These are phyloP conservation scores for Komagataella mondaviorum DNA, from an alignment of 805 yeast species.

Conservation along the genomic window DNA sequence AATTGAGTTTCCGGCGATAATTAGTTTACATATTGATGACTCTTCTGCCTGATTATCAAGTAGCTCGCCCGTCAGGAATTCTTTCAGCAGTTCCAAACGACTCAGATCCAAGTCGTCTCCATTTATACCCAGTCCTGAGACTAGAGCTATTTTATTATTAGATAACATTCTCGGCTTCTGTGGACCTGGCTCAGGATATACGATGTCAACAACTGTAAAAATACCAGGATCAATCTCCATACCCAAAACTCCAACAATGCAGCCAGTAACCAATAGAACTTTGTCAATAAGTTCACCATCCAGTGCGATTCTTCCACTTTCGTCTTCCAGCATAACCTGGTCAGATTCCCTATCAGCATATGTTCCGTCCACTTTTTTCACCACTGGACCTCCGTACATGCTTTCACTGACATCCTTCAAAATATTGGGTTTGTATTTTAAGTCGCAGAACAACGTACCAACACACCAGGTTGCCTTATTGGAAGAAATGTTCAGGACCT, in stretches of 20 bases:
- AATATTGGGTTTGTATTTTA: constrained; percentile 77
- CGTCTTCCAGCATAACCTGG: constrained; percentile 75
- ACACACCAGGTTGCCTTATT: constrained; percentile 65
- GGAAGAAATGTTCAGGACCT: constrained; percentile 48
- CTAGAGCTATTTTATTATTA: constrained; percentile 43
- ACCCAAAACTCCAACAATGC: constrained; percentile 78
- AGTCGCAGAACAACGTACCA: constrained; percentile 78
- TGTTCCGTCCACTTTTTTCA: constrained; percentile 18
- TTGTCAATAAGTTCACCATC: constrained; percentile 48
- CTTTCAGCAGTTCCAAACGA: constrained; percentile 45
- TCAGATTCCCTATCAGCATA: constrained; percentile 46
- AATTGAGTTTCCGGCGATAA: constrained; percentile 63
- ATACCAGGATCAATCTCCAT: constrained; percentile 74
- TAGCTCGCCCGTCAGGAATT: constrained; percentile 60
- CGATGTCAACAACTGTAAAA: constrained; percentile 72
- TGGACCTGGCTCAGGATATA: constrained; percentile 52
- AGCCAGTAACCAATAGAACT: constrained; percentile 71
- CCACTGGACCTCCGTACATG: constrained; percentile 34
- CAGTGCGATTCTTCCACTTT: constrained; percentile 72
- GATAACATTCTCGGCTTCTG: constrained; percentile 25
- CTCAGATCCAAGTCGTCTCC: constrained; percentile 28
- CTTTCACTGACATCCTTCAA: constrained; percentile 64
- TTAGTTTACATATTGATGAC: constrained; percentile 27
- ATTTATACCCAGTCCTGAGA: constrained; percentile 62
- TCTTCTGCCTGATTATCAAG: constrained; percentile 11